phyloP scores from a whole-genome alignment of 2,329 filamentous ascomycete species.

The Scedosporium dehoogii region DNA sequence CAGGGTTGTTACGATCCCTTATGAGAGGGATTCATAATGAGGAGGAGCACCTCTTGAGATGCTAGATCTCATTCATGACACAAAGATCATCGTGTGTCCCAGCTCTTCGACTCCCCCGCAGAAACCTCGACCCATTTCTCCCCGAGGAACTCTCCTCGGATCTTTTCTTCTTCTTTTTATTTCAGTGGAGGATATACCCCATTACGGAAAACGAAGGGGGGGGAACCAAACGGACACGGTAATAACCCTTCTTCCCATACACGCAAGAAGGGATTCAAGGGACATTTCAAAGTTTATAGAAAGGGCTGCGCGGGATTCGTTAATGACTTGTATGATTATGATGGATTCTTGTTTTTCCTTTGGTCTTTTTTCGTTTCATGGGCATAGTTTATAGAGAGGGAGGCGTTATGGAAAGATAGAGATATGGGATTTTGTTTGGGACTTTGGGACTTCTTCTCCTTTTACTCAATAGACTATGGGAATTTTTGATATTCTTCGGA shows the following conservation, averaged over 20 bases:
- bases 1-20: not conserved
- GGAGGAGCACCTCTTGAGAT: too few species aligned
- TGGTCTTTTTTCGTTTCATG: not conserved
- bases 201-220: not conserved
- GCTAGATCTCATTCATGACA: too few species aligned
- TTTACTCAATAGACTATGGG: too few species aligned
- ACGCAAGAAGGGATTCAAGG: not conserved
- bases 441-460: too few species aligned
- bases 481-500: too few species aligned
- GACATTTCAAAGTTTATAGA: not conserved
- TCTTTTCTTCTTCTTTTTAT: not conserved
- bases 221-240: too few species aligned
- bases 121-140: not conserved
- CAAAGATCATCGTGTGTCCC: not conserved
- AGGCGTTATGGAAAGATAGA: not conserved
- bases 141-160: too few species aligned
- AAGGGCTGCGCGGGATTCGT: too few species aligned
- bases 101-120: not conserved
- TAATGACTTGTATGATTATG: too few species aligned
- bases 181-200: slow-evolving; percentile 9
- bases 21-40: too few species aligned
- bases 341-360: not conserved
- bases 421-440: too few species aligned
- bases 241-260: too few species aligned
- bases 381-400: not conserved